Base-by-base conservation (phyloP, 495 filamentous ascomycete genomes). In the Lentithecium fluviatile region DNA sequence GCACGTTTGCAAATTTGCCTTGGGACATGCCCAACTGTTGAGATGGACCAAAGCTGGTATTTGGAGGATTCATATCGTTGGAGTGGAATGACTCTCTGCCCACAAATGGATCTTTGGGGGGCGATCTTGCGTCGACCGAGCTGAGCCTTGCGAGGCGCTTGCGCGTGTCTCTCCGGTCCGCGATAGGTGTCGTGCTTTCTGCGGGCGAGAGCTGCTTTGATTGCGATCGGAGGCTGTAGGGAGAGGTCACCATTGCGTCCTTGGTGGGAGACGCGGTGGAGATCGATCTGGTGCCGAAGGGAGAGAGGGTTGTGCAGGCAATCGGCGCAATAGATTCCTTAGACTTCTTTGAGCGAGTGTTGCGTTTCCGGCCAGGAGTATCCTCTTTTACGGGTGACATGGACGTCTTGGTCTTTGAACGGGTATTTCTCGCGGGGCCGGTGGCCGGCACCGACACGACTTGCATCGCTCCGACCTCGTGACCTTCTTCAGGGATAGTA, bases 341-440 rank as follows among this genome's bases (percentile, higher is more conserved):
- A 10, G 60, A 36, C 25, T 34, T 57, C 23, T 34, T 52, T 12
- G 60, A 55, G 11, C 37, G 24, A n/a, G 20, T 42, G 17, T 36
- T 38, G 3, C 1, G 1, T 24, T 34, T 25, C 24, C 36, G 37
- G 19, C 24, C 43, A 2, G 32, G 53, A 1, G 36, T 52, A 4
- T 51, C 52, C 7, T 47, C 38, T 45, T 63, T 67, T 1, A 47
- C 45, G 13, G 64, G 54, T 21, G 64, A 63, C 17, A 37, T 45
- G 21, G 55, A 58, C 3, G 43, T 6, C 24, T 56, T 59, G 2
- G 59, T 67, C 42, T 67, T 67, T 15, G 64, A 67, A 20, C 64
- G 43, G n/a, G 64, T 67, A 24, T 67, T 67, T 43, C 60, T 63
- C 2, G 64, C 59, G 12, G 64, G 64, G 1, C 51, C 62, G 12